Conservation (phyloP, 208 protist genomes). For the Crithidia bombi region DNA sequence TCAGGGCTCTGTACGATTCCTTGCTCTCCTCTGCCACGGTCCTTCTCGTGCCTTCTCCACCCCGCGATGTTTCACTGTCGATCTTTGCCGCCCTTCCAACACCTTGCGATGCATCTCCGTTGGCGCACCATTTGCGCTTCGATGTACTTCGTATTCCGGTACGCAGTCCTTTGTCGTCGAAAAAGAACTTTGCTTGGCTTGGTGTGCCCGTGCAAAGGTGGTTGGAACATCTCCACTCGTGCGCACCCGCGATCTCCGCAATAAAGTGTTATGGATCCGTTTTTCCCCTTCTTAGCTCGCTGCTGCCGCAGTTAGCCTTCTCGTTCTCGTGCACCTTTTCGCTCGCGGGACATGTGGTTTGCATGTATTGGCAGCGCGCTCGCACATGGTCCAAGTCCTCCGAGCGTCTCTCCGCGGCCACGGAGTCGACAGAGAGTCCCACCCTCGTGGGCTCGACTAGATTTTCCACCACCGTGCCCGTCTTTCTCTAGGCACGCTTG, state of each 20-base stretch:
- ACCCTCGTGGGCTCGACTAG: slow-evolving; percentile 70
- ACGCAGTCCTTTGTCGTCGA: background rate
- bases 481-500: slow-evolving; percentile 63
- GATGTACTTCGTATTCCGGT: slow-evolving; percentile 9
- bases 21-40: slow-evolving; percentile 40
- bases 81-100: slow-evolving; percentile 43
- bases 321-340: slow-evolving; percentile 44
- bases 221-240: slow-evolving; percentile 56
- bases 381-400: slow-evolving; percentile 64
- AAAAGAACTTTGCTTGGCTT: slow-evolving; percentile 83
- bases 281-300: slow-evolving; percentile 14
- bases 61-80: slow-evolving; percentile 53
- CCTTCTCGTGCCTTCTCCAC: slow-evolving; percentile 49
- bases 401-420: slow-evolving; percentile 51
- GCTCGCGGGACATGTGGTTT: slow-evolving; percentile 43
- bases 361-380: slow-evolving; percentile 46
- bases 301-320: slow-evolving; percentile 10
- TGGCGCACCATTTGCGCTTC: slow-evolving; percentile 30
- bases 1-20: slow-evolving; percentile 35
- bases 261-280: slow-evolving; percentile 35
- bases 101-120: slow-evolving; percentile 62
- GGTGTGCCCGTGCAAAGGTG: slow-evolving; percentile 67
- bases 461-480: slow-evolving; percentile 62
- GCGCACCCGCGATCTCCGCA: slow-evolving; percentile 61
- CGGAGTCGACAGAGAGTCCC: slow-evolving; percentile 50